A percentile compares a stretch with the other conserved stretches of the same genome.
These are phyloP conservation scores for Fusarium denticulatum DNA, from an alignment of 2,329 filamentous ascomycete genomes.

Conservation along the genomic window DNA sequence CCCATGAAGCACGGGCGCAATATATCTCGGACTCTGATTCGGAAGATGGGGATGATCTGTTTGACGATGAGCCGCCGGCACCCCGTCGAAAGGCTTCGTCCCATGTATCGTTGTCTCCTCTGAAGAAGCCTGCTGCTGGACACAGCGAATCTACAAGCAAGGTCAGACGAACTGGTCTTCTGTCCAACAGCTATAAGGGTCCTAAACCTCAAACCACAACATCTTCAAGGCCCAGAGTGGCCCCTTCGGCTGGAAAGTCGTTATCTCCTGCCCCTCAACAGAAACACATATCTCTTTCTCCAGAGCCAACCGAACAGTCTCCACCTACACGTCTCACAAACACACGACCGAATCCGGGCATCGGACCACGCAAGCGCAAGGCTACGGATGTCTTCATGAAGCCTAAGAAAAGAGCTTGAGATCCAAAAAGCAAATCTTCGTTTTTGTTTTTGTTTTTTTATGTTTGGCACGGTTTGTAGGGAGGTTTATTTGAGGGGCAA, in stretches of 20 bases:
- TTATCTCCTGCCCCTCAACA: slow-evolving; percentile 27
- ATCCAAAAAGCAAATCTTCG: background rate
- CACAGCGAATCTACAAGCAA: background rate
- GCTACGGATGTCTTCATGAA: slow-evolving; percentile 62
- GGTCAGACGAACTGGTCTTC: slow-evolving; percentile 37
- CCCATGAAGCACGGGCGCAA: slow-evolving; percentile 50
- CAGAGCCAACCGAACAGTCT: slow-evolving; percentile 22
- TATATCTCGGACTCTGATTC: slow-evolving; percentile 55
- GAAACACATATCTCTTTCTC: slow-evolving; percentile 35
- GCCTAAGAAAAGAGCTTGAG: slow-evolving; percentile 50
- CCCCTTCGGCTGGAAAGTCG: slow-evolving; percentile 10
- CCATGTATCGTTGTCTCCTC: slow-evolving; percentile 27
- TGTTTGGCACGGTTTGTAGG: background rate
- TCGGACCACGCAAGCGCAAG: slow-evolving; percentile 54
- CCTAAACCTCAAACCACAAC: slow-evolving; percentile 29
- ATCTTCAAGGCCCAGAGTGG: slow-evolving; percentile 13
- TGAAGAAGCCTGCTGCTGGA: slow-evolving; percentile 30
- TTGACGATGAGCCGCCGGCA: slow-evolving; percentile 35
- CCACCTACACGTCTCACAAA: slow-evolving; percentile 29
- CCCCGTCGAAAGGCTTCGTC: slow-evolving; percentile 14
- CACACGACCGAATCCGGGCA: slow-evolving; percentile 5
- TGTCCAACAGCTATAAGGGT: slow-evolving; percentile 44
- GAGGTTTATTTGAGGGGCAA: background rate
- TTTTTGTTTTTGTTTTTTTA: background rate
- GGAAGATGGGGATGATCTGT: slow-evolving; percentile 30